Base-by-base conservation (phyloP, 2,329 filamentous ascomycete species). In the Tolypocladium tropicale region DNA sequence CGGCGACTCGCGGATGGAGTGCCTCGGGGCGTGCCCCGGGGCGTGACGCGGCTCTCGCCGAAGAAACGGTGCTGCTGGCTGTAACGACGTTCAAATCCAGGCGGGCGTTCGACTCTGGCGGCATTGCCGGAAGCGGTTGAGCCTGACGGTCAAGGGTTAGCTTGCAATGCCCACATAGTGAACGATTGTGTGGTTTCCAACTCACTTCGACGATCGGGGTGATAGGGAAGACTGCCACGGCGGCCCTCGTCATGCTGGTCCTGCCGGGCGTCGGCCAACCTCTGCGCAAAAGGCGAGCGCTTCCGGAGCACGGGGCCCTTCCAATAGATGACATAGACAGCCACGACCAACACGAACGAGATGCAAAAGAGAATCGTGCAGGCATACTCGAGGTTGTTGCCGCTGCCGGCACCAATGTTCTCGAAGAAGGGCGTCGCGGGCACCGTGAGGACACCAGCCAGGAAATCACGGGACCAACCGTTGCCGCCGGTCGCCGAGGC, bases 401-500 rank as follows among this genome's bases (percentile, higher is more conserved):
- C 73, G 28, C 76, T 68, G 4, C 62, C 65, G 2, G 61, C 74
- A 32, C 72, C 72, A 21, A 86, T 83, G 62, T 85, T 82, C 52
- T 70, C 64, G 68, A 83, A 85, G 70, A 85, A 83, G 0, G 86
- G 86, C 0, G 79, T 79, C 0, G 86, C 82, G 16, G 84, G 85
- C 53, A 89, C 76, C 0, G 86, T 87, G 1, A 89, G 79, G 10
- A 89, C 76, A 68, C 88, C 87, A 2, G 87, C 88, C 0, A 90
- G 73, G 69, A 90, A 84, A 65, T 90, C 87, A 61, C 88, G 79
- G 3, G 85, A 79, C 72, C 86, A 89, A 2, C 86, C 88, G 60
- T 90, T 90, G 23, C 87, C 87, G 43, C 87, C 88, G 0, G 87
- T 90, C 0, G 88, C 88, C 0, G 85, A 89, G 1, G 87, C 86